Conservation (phyloP, 768 basidiomycete species). For the Megacollybia marginata region DNA sequence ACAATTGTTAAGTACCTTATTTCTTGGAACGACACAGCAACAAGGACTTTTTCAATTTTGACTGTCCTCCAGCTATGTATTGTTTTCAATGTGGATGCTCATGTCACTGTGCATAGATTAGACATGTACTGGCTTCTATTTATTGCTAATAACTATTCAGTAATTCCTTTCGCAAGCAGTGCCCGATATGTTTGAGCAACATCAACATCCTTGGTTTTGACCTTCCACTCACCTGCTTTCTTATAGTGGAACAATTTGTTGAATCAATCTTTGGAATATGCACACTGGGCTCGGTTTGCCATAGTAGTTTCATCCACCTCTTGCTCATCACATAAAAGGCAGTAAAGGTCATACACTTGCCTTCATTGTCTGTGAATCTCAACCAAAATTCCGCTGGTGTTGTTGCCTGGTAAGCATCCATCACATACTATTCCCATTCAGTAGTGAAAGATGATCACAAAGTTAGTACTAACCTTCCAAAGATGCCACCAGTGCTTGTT, state of each 20-base stretch:
- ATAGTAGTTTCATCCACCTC: not conserved
- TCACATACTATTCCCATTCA: conserved; percentile 6
- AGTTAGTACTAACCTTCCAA: conserved; percentile 7
- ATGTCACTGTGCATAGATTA: conserved; percentile 19
- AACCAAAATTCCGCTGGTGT: conserved; percentile 12
- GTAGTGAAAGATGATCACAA: not conserved
- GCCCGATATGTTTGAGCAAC: conserved; percentile 9
- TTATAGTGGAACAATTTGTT: conserved; percentile 10
- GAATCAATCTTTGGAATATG: conserved; percentile 11
- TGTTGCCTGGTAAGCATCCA: conserved; percentile 7
- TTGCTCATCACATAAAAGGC: not conserved
- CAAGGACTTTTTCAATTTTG: conserved; percentile 30
- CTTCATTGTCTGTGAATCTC: conserved; percentile 4
- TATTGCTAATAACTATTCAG: not conserved
- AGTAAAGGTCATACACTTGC: conserved; percentile 1
- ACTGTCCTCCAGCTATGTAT: conserved; percentile 10
- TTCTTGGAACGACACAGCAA: conserved; percentile 31
- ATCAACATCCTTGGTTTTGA: conserved; percentile 6
- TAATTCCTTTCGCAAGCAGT: conserved; percentile 1
- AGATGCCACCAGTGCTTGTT: conserved; percentile 7
- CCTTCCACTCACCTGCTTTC: conserved; percentile 2
- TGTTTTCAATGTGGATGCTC: conserved; percentile 23
- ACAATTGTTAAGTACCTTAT: conserved; percentile 37
- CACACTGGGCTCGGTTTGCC: conserved; percentile 4
- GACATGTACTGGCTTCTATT: not conserved